Conservation (phyloP, 345 rosid species). For the Euphorbia lathyris region DNA sequence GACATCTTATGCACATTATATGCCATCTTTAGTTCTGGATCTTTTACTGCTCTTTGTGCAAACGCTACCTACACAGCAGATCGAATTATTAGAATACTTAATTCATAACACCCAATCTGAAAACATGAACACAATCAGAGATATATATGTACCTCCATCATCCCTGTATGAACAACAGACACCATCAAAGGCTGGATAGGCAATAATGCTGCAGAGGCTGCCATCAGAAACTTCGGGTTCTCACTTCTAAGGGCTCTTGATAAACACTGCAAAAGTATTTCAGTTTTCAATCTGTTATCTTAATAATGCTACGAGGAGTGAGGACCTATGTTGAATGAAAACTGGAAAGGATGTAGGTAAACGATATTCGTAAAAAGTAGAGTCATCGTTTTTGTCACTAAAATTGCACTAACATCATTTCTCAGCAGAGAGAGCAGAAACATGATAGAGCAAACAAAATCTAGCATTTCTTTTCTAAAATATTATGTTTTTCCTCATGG, state of each 20-base stretch:
- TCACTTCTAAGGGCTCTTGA: constrained; percentile 81
- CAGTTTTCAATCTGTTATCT: not conserved
- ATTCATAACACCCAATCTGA: not conserved
- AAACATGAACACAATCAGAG: no score
- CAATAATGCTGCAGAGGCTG: constrained; percentile 76
- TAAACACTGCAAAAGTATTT: constrained; percentile 54
- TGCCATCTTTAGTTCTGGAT: constrained; percentile 72
- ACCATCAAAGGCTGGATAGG: constrained; percentile 97
- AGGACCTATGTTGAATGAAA: not conserved
- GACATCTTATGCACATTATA: constrained; percentile 88
- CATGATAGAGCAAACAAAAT: no score
- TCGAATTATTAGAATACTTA: not conserved
- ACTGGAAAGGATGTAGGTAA: not conserved
- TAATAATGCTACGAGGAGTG: no score
- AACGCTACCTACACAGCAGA: constrained; percentile 58
- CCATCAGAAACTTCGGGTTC: constrained; percentile 93
- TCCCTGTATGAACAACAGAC: constrained; percentile 84
- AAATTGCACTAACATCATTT: not conserved
- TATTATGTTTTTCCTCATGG: not conserved
- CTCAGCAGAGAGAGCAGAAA: not conserved
- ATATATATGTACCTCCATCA: constrained; percentile 77
- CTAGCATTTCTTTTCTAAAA: not conserved
- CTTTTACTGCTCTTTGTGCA: constrained; percentile 67
- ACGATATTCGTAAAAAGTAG: not conserved
- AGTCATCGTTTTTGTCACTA: not conserved